Base-by-base conservation (phyloP, 1,139 yeast genomes). In the Kodamaea suecica region DNA sequence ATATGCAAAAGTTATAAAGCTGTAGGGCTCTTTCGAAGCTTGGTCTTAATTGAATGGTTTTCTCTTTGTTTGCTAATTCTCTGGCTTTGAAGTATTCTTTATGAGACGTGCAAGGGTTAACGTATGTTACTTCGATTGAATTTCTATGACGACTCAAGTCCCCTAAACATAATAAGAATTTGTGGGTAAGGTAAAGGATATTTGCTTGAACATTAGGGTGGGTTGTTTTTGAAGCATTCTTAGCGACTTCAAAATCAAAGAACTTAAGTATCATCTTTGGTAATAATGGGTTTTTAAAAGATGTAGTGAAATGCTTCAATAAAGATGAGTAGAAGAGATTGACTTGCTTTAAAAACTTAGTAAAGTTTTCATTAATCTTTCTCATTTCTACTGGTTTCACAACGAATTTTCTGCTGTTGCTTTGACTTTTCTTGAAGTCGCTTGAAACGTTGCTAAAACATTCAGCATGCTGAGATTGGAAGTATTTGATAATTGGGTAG, bases 401-500 rank as follows among this genome's bases (percentile, higher is more conserved):
- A 33, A 49, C 51, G 27, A 55, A 53, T 47, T 26, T 38, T 39
- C 45, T 49, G 35, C 36, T 37, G 5, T 13, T 45, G 37, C 38
- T 40, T 45, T 60, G 52, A 53, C 40, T 38, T 4, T 33, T 35
- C 45, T 46, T 48, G 56, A 30, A 34, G 14, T 34, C 37, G 16
- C 30, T 21, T 4, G 19, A 23, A 7, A 46, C 38, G 13, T 50
- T 50, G 15, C 48, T 42, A 29, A 45, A 61, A 19, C 64, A 45
- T 3, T 47, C 48, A 4, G 60, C 59, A 48, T 73, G 76, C 33
- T 61, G 69, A 8, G 50, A 44, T 44, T 70, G 74, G 44, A 66
- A 80, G 50, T 70, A 71, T 44, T 78, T 79, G 41, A 80, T 67
- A 1, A 77, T 69, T 1, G 86, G 86, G 45, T 79, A 78, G 47